Evolutionary conservation across 495 filamentous ascomycete genomes (phyloP).

Genomic region (Penicillium coffeae): DNA sequence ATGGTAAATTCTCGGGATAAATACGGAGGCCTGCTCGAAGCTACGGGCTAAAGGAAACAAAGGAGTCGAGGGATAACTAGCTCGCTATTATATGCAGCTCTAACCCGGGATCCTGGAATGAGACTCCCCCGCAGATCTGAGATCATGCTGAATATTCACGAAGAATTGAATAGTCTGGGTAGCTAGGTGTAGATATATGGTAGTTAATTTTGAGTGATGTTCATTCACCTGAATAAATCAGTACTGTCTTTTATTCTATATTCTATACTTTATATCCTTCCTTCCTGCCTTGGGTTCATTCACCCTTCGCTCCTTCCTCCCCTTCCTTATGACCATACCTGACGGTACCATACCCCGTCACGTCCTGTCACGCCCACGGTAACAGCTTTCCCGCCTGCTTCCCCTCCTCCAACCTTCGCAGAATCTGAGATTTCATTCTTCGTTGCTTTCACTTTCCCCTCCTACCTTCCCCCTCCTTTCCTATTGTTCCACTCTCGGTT

Average conservation of each 20-base stretch:
- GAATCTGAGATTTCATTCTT: constrained; percentile 41
- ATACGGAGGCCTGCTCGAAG: too few species aligned
- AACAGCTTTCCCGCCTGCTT: constrained; percentile 34
- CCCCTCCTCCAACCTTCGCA: constrained; percentile 23
- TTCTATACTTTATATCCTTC: too few species aligned
- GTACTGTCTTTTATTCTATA: too few species aligned
- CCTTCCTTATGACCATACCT: neutral
- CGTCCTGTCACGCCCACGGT: neutral
- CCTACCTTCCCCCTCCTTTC: constrained; percentile 31
- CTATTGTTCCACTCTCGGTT: constrained; percentile 30
- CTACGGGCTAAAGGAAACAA: too few species aligned
- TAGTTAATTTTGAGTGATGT: too few species aligned
- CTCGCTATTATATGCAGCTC: neutral
- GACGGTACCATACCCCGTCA: constrained; percentile 12
- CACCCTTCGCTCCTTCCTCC: too few species aligned
- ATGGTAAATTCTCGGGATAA: too few species aligned
- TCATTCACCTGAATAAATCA: too few species aligned
- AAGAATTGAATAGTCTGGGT: constrained; percentile 4
- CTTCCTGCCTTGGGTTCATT: too few species aligned
- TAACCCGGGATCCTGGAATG: constrained; percentile 12
- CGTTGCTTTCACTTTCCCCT: constrained; percentile 38
- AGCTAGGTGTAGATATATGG: neutral
- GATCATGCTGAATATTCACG: constrained; percentile 9
- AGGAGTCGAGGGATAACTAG: too few species aligned
- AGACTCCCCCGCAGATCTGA: constrained; percentile 14